phyloP scores from a whole-genome alignment of 768 basidiomycete genomes.

The Lentinula boryana region DNA sequence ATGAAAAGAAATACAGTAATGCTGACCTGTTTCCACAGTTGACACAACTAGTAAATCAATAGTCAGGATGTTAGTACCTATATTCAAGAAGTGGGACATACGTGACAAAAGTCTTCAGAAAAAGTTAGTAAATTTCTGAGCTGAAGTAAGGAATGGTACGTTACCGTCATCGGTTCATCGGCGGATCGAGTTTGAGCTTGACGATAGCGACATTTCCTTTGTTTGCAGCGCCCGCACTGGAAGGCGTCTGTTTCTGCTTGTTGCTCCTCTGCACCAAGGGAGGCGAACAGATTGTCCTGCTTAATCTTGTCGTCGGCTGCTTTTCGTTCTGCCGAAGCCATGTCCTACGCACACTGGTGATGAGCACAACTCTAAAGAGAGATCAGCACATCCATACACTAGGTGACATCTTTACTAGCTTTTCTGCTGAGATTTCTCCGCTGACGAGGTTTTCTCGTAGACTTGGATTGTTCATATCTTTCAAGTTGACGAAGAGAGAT shows the following conservation, averaged over 20 bases:
- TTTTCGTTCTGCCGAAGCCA: conserved; percentile 92
- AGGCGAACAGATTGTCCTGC: conserved; percentile 84
- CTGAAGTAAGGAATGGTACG: conserved; percentile 20
- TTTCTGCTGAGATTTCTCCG: conserved; percentile 66
- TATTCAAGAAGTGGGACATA: conserved; percentile 25
- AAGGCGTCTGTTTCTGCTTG: conserved; percentile 97
- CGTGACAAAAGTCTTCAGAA: conserved; percentile 79
- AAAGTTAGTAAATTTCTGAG: conserved; percentile 3
- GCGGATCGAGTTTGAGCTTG: conserved; percentile 97
- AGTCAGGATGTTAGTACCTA: conserved; percentile 1
- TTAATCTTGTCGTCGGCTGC: conserved; percentile 77
- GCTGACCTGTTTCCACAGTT: conserved; percentile 56
- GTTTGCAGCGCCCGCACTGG: conserved; percentile 91
- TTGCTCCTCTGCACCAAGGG: conserved; percentile 82
- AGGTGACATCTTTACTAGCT: conserved; percentile 76
- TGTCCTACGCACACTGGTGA: conserved; percentile 51
- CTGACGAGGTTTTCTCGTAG: conserved; percentile 81
- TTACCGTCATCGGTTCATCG: conserved; percentile 96
- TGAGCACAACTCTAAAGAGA: neutral
- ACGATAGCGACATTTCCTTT: conserved; percentile 87
- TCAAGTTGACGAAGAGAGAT: conserved; percentile 86
- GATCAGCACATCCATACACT: conserved; percentile 42
- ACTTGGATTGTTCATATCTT: conserved; percentile 89
- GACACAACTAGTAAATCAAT: conserved; percentile 40
- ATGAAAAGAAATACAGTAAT: neutral